Evolutionary conservation across 495 filamentous ascomycete genomes (phyloP), one percentile per base, ranked within the genome.

Genomic region (Geoglossum glabrum): DNA sequence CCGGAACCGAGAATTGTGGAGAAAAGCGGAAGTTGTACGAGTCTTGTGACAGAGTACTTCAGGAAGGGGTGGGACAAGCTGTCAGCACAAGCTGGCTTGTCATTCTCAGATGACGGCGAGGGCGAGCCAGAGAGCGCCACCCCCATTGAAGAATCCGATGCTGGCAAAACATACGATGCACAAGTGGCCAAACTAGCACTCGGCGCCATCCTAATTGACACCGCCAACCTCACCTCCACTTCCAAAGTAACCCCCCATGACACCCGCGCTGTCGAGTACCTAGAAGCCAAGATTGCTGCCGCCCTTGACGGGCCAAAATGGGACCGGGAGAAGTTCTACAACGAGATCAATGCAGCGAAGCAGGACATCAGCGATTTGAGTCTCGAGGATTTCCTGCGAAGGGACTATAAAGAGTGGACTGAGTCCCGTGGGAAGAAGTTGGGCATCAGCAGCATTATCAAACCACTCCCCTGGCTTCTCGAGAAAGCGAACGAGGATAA

Each of bases 371-470:
- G 77, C 55, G 61, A 68, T 3, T 70, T 98, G 59, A 75, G 72
- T 1, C 65, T 92, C 59, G 67, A 77, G 2, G 93, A 96, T 60
- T 76, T 95, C 17, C 66, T 96, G 51, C 76, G 82, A 58, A 90
- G 93, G 61, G 92, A 98, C 68, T 98, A 92, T 69, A 98, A 98
- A 70, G 77, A 84, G 58, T 98, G 90, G 89, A 70, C 64, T 4
- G 88, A 87, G 63, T 64, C 58, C 19, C 59, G 64, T 21, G 68
- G 59, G 0, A 54, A 78, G 30, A 75, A 70, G 21, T 68, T 98
- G 9, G 92, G 92, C 0, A 84, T 95, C 50, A 84, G 82, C 50
- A 79, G 79, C 11, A 74, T 85, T 4, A 80, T 90, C 28, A 83
- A 82, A 62, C 73, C 80, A 0, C 70, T 96, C 9, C 66, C 68